A percentile compares a stretch with the other conserved stretches of the same genome.
Conservation (phyloP, 2,329 filamentous ascomycete species). For the Cladorrhinum sp. region DNA sequence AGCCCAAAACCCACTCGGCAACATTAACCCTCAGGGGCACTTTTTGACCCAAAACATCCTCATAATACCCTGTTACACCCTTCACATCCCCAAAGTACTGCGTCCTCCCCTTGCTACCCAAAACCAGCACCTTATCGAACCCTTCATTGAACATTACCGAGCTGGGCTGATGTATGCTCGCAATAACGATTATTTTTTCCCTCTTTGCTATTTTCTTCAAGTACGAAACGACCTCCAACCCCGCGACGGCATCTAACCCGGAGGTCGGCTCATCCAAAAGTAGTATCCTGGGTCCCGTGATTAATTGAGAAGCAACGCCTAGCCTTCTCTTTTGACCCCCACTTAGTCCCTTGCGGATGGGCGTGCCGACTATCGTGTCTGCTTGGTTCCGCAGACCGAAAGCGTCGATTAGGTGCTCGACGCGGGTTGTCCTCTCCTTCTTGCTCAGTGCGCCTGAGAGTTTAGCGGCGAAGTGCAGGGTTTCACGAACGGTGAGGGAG, state of each 20-base stretch:
- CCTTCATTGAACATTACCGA: conserved; percentile 74
- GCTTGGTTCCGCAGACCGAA: conserved; percentile 72
- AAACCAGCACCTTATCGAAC: conserved; percentile 78
- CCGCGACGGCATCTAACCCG: conserved; percentile 75
- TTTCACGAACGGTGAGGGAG: conserved; percentile 76
- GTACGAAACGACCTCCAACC: conserved; percentile 73
- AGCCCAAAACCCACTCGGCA: conserved; percentile 74
- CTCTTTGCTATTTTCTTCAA: conserved; percentile 63
- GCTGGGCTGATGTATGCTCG: conserved; percentile 83
- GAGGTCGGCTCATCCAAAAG: conserved; percentile 85
- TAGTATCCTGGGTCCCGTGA: conserved; percentile 75
- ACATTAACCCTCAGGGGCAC: conserved; percentile 73
- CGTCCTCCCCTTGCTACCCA: conserved; percentile 62
- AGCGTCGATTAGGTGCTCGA: conserved; percentile 63
- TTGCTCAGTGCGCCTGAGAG: conserved; percentile 55
- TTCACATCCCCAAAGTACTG: conserved; percentile 69
- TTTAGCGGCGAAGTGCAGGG: conserved; percentile 71
- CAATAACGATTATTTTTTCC: conserved; percentile 72
- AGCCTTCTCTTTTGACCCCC: conserved; percentile 82
- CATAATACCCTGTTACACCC: conserved; percentile 61
- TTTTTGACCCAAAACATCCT: conserved; percentile 53
- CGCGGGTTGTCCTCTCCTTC: conserved; percentile 58
- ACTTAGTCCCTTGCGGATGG: conserved; percentile 77
- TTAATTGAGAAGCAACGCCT: conserved; percentile 75
- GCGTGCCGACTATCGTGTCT: conserved; percentile 73